Conservation (phyloP, 495 filamentous ascomycete species). For the Penicillium roqueforti region DNA sequence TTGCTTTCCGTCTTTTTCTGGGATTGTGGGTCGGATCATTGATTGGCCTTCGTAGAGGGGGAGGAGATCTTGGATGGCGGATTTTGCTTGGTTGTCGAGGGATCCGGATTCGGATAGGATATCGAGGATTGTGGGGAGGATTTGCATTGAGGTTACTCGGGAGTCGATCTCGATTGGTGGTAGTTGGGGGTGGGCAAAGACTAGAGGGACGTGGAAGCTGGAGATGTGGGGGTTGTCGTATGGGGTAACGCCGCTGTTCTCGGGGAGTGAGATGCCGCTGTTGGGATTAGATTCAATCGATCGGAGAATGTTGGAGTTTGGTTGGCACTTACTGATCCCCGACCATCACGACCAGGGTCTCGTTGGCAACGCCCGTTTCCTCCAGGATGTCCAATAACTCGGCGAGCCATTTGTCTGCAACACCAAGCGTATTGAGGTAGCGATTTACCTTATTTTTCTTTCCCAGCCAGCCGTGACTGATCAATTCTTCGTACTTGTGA, state of each 20-base stretch:
- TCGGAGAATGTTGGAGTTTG: neutral
- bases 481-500: slow-evolving; percentile 28
- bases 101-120: slow-evolving; percentile 35
- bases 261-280: slow-evolving; percentile 29
- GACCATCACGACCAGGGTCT: slow-evolving; percentile 41
- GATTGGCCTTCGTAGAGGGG: slow-evolving; percentile 44
- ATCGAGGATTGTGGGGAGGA: slow-evolving; percentile 43
- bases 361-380: slow-evolving; percentile 36
- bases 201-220: slow-evolving; percentile 39
- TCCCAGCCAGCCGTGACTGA: slow-evolving; percentile 21
- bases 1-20: slow-evolving; percentile 16
- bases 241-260: slow-evolving; percentile 29
- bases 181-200: slow-evolving; percentile 39
- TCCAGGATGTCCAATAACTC: slow-evolving; percentile 34
- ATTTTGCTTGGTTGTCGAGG: slow-evolving; percentile 18
- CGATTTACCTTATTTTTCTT: slow-evolving; percentile 23
- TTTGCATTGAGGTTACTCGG: slow-evolving; percentile 34
- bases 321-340: slow-evolving; percentile 38
- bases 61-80: slow-evolving; percentile 34
- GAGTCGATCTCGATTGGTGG: slow-evolving; percentile 33
- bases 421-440: slow-evolving; percentile 41
- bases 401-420: slow-evolving; percentile 35
- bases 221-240: slow-evolving; percentile 39
- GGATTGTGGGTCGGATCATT: slow-evolving; percentile 32
- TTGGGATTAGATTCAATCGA: neutral